Base-by-base conservation (phyloP, 2,329 filamentous ascomycete species). In the Sclerotiophoma versabilis region DNA sequence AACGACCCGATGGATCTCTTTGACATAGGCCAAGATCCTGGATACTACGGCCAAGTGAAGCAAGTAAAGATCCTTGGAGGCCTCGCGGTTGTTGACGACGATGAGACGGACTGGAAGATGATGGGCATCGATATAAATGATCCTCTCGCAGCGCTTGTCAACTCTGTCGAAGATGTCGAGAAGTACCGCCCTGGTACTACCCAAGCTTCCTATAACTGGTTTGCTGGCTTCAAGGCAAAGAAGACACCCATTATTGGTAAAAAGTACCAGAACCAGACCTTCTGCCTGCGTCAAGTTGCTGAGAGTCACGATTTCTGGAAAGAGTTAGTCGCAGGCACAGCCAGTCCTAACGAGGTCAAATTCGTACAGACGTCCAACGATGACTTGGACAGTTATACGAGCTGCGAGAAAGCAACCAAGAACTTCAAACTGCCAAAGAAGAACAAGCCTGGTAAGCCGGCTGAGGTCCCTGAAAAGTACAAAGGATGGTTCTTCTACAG, bases 51-150 rank as follows among this genome's bases (percentile, higher is more conserved):
- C 70, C 92, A 97, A 83, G 82, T 97, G 79, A 97, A 97, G 87
- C 93, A 96, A 83, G 93, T 97, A 85, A 97, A 96, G 87, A 90
- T 96, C 60, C 89, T 97, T 61, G 93, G 93, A 79, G 91, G 96
- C 75, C 96, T 97, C 92, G 93, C 93, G 65, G 86, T 97, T 64
- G 89, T 96, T 63, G 93, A 97, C 71, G 93, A 96, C 85, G 93
- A 93, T 79, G 93, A 97, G 87, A 97, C 93, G 62, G 93, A 97
- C 86, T 97, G 93, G 93, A 97, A 97, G 87, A 90, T 97, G 81
- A 96, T 97, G 71, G 93, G 96, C 79, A 95, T 97, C 74, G 93
- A 97, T 76, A 80, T 96, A 78, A 96, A 96, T 81, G 93, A 97
- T 81, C 92, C 93, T 67, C 84, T 97, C 57, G 93, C 93, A 50